Base-by-base conservation (phyloP, 2,329 filamentous ascomycete species). In the Didymella sp. region DNA sequence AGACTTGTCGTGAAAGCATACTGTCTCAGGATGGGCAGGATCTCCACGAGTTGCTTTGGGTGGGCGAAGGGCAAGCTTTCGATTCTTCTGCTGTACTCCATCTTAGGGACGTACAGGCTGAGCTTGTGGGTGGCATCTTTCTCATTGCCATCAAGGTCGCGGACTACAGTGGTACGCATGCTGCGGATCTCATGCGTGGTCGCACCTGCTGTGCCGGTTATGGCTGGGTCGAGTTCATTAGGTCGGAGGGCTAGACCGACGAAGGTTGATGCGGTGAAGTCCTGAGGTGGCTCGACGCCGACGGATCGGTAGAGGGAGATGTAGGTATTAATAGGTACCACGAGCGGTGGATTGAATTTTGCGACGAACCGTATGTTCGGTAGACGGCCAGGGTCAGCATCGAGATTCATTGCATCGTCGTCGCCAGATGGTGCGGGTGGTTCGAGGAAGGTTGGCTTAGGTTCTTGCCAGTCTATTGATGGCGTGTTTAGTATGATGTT, bases 361-460 rank as follows among this genome's bases (percentile, higher is more conserved):
- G 89, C 90, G 40, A 88, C 84, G 73, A 95, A 95, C 62, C 88
- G 85, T 57, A 91, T 86, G 49, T 91, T 86, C 4, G 89, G 89
- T 4, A 89, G 80, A 59, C 86, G 86, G 1, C 81, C 78, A 17
- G 79, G 72, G 64, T 57, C 79, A n/a, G 82, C 79, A 30, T 87
- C 78, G 46, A 85, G 74, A 40, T 84, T 80, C 76, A 87, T 85
- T 9, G 81, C 78, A 55, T 85, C 75, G 38, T 78, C 67, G 78
- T 82, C 59, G 77, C 80, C 58, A 74, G 15, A 63, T 8, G 66
- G 56, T 27, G 69, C 60, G 15, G 68, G n/a, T 2, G 71, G 57
- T 15, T 72, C 68, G 30, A 75, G 67, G 25, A 89, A 81, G 1
- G 86, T 87, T 46, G 85, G 84, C 3, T 86, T 83, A 0, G 90